Percentiles rank a stretch among this genome's conserved stretches.
Conservation (phyloP, 1,139 yeast species). For the Candida sanyaensis region DNA sequence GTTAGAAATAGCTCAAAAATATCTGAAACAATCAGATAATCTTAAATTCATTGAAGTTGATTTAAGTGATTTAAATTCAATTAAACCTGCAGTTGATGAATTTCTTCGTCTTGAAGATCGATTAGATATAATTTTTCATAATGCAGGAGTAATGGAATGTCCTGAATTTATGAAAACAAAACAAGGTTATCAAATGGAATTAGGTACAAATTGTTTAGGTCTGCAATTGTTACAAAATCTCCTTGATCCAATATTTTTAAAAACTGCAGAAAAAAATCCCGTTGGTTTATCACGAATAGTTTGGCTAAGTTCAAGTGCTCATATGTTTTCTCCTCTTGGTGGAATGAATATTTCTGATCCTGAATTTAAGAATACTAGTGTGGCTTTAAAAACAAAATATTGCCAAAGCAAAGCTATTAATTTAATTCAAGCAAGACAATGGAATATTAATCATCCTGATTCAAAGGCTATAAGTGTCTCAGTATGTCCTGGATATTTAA, state of each 20-base stretch:
- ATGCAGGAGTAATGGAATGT: slow-evolving; percentile 54
- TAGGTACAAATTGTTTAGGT: slow-evolving; percentile 54
- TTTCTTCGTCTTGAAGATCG: slow-evolving; percentile 23
- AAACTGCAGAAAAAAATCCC: slow-evolving; percentile 22
- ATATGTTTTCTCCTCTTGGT: slow-evolving; percentile 33
- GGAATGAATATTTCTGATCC: slow-evolving; percentile 45
- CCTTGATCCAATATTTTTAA: slow-evolving; percentile 42
- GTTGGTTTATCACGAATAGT: slow-evolving; percentile 34
- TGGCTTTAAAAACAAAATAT: slow-evolving; percentile 18
- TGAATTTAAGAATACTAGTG: slow-evolving; percentile 17
- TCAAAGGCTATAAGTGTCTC: slow-evolving; percentile 39
- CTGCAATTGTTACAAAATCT: slow-evolving; percentile 48
- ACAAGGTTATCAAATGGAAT: slow-evolving; percentile 14
- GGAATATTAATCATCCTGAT: slow-evolving; percentile 36
- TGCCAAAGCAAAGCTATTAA: slow-evolving; percentile 53
- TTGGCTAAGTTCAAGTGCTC: slow-evolving; percentile 49
- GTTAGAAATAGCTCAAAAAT: slow-evolving; percentile 9
- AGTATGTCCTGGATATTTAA: slow-evolving; percentile 49
- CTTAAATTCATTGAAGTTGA: slow-evolving; percentile 27
- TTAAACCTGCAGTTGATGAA: slow-evolving; percentile 40
- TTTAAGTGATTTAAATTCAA: slow-evolving; percentile 43
- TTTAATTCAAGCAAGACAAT: slow-evolving; percentile 40
- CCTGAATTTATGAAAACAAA: slow-evolving; percentile 24
- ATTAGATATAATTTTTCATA: slow-evolving; percentile 48
- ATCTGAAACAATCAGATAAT: slow-evolving; percentile 1